Evolutionary conservation across 805 yeast genomes (phyloP).

Genomic region (Ogataea minuta): DNA sequence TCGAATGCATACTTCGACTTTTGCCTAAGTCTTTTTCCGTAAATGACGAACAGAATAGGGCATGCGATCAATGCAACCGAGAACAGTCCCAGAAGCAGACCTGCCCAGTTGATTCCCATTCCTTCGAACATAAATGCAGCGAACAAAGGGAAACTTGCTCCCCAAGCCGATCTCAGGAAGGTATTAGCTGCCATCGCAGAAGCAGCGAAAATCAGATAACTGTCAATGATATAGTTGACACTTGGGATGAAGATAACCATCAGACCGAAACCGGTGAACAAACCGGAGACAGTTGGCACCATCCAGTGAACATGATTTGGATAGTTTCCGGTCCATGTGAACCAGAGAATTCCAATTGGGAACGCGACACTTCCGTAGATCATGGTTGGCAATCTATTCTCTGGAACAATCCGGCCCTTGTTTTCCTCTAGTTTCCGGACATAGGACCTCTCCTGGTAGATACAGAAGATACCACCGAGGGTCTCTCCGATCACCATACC

Average conservation of each 20-base stretch:
- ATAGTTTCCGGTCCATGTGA: slow-evolving; percentile 85
- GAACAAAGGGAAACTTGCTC: slow-evolving; percentile 71
- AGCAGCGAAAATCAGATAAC: slow-evolving; percentile 70
- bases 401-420: slow-evolving; percentile 67
- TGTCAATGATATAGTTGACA: slow-evolving; percentile 69
- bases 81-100: slow-evolving; percentile 63
- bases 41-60: slow-evolving; percentile 62
- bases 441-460: slow-evolving; percentile 56
- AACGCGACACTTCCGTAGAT: slow-evolving; percentile 67
- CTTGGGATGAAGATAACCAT: slow-evolving; percentile 66
- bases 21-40: slow-evolving; percentile 54
- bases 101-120: slow-evolving; percentile 79
- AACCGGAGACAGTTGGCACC: slow-evolving; percentile 68
- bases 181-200: slow-evolving; percentile 60
- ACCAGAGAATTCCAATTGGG: slow-evolving; percentile 81
- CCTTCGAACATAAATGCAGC: slow-evolving; percentile 66
- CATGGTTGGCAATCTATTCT: slow-evolving; percentile 76
- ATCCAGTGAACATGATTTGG: slow-evolving; percentile 73
- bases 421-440: slow-evolving; percentile 45
- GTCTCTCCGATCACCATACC: slow-evolving; percentile 70
- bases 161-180: slow-evolving; percentile 62
- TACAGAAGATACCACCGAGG: slow-evolving; percentile 52
- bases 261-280: slow-evolving; percentile 66
- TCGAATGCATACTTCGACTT: slow-evolving; percentile 58
- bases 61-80: slow-evolving; percentile 59